Conservation (phyloP, 192 early-diverging fungal genomes). For the Lunasporangiospora selenospora region DNA sequence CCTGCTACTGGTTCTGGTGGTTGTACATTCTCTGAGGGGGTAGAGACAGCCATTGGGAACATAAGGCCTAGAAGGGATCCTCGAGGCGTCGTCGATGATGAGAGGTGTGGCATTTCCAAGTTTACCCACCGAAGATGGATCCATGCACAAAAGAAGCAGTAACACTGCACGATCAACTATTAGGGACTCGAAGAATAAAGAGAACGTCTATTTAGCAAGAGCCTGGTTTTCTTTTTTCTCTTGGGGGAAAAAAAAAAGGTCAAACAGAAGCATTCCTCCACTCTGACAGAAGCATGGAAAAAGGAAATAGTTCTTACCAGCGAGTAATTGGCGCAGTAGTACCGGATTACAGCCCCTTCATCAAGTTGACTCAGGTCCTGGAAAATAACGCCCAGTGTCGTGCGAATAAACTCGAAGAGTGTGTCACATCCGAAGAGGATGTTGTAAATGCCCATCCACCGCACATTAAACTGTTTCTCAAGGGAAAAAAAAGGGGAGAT, state of each 20-base stretch:
- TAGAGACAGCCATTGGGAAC: slow-evolving; percentile 12
- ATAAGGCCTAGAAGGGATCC: slow-evolving; percentile 20
- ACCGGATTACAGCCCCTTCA: slow-evolving; percentile 11
- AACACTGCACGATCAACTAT: slow-evolving; percentile 22
- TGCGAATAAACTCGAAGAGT: slow-evolving; percentile 26
- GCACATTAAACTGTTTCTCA: slow-evolving; percentile 21
- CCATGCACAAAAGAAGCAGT: slow-evolving; percentile 42
- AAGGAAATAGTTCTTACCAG: slow-evolving; percentile 10
- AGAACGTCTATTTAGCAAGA: too few species aligned
- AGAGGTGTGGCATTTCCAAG: slow-evolving; percentile 28
- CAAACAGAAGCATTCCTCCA: too few species aligned
- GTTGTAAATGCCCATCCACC: slow-evolving; percentile 41
- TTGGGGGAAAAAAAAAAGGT: too few species aligned
- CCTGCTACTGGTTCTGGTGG: too few species aligned
- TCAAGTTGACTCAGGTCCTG: slow-evolving; percentile 15
- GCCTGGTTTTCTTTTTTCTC: too few species aligned
- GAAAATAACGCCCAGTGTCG: slow-evolving; percentile 30
- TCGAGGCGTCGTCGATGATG: not conserved
- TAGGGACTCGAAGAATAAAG: too few species aligned
- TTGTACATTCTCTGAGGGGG: too few species aligned
- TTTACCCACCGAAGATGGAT: slow-evolving; percentile 33
- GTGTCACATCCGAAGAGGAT: slow-evolving; percentile 32
- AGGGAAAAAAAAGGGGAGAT: not conserved
- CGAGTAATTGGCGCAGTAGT: slow-evolving; percentile 15
- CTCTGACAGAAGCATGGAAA: not conserved